phyloP scores from a whole-genome alignment of 202 grass and related monocot species.

The Setaria italica region DNA sequence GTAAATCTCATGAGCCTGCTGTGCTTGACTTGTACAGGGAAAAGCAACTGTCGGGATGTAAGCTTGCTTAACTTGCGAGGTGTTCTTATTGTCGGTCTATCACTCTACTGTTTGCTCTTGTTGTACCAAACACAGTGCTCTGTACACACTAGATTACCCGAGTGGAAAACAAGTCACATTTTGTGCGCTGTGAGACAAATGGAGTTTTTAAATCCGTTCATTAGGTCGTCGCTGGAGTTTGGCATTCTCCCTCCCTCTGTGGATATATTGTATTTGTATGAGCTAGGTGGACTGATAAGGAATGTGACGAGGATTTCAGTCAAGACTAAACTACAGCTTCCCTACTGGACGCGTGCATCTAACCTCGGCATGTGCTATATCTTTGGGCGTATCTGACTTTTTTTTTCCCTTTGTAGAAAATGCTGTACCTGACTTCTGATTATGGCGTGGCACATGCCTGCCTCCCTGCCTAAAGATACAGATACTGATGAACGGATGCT shows the following conservation, averaged over 20 bases:
- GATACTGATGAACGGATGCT: neutral
- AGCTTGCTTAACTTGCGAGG: neutral
- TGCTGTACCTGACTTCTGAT: neutral
- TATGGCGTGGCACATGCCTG: neutral
- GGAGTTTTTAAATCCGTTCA: too few relatives aligned
- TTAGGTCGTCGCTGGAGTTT: too few relatives aligned
- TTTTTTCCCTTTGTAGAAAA: too few relatives aligned
- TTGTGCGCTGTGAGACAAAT: neutral
- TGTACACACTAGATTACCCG: neutral
- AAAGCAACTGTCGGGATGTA: neutral
- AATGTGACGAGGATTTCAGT: neutral
- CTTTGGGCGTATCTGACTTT: too few relatives aligned
- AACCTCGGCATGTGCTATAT: neutral
- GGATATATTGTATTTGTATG: too few relatives aligned
- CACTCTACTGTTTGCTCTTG: too few relatives aligned
- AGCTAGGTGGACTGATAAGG: neutral
- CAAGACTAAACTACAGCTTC: neutral
- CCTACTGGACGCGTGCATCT: neutral
- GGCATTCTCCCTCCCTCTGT: too few relatives aligned
- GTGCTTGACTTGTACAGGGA: neutral
- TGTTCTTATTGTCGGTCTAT: neutral
- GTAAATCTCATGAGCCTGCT: slow-evolving; percentile 7
- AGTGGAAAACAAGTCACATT: neutral
- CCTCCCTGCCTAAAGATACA: neutral
- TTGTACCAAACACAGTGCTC: neutral